phyloP scores from a whole-genome alignment of 1,284 basidiomycete species.

The Leccinum angustisporum region DNA sequence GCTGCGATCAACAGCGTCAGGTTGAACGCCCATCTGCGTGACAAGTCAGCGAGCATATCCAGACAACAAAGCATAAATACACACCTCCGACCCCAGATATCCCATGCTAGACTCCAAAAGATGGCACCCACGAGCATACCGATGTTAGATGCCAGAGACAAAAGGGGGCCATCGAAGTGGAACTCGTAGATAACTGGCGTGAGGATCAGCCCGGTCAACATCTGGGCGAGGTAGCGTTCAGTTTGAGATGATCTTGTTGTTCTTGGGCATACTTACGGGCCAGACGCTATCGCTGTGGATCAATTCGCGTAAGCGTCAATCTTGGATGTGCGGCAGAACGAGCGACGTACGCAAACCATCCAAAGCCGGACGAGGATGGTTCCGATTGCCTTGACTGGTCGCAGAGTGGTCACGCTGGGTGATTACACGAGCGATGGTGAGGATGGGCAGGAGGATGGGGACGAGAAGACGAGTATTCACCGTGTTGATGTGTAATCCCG shows the following conservation, averaged over 20 bases:
- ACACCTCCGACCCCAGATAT: slow-evolving; percentile 62
- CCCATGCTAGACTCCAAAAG: slow-evolving; percentile 64
- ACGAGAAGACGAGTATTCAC: too few species aligned
- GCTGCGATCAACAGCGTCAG: slow-evolving; percentile 60
- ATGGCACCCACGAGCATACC: slow-evolving; percentile 66
- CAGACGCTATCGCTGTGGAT: slow-evolving; percentile 45
- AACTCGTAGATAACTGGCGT: slow-evolving; percentile 60
- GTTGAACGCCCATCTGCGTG: slow-evolving; percentile 57
- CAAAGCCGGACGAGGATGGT: too few species aligned
- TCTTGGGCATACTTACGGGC: slow-evolving; percentile 38
- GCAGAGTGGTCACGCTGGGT: too few species aligned
- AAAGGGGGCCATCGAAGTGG: slow-evolving; percentile 50
- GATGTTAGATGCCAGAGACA: slow-evolving; percentile 59
- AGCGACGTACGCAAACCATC: slow-evolving; percentile 43
- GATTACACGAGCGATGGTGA: too few species aligned
- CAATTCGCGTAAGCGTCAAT: not conserved
- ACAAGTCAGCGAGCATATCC: not conserved
- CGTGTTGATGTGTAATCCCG: too few species aligned
- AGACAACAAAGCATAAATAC: slow-evolving; percentile 9
- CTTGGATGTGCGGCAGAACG: not conserved
- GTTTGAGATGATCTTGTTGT: not conserved
- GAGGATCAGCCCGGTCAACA: slow-evolving; percentile 55
- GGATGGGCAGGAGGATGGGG: too few species aligned
- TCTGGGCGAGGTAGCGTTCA: slow-evolving; percentile 32
- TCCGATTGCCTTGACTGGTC: too few species aligned